A percentile compares a stretch with the other conserved stretches of the same genome.
These are phyloP conservation scores for Termitomyces sp. DNA, from an alignment of 768 basidiomycete species.

Conservation along the genomic window DNA sequence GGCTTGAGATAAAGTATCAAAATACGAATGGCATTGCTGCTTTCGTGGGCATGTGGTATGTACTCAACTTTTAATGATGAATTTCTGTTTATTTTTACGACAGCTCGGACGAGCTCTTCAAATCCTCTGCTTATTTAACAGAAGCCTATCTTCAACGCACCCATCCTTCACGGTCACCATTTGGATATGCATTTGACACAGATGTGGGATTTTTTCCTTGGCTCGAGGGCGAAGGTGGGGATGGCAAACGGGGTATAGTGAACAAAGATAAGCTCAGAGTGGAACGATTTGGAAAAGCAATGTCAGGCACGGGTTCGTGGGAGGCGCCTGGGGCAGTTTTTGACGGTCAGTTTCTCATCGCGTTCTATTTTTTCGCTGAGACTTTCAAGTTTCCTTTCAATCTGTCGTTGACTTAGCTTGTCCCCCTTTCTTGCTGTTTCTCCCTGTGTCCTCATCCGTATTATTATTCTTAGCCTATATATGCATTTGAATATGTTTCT, in stretches of 20 bases:
- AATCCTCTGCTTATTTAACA: constrained; percentile 69
- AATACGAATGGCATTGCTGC: constrained; percentile 63
- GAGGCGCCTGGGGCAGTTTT: constrained; percentile 57
- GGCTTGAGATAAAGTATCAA: constrained; percentile 60
- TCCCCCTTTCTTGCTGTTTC: not conserved
- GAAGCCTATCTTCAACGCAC: constrained; percentile 49
- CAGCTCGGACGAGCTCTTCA: constrained; percentile 74
- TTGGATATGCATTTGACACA: constrained; percentile 61
- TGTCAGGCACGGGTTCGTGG: constrained; percentile 70
- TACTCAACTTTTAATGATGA: not conserved
- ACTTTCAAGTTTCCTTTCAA: not conserved
- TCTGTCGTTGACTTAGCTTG: not conserved
- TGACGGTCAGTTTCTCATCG: constrained; percentile 32
- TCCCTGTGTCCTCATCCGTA: not conserved
- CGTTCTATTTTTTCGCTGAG: not conserved
- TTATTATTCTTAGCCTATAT: not conserved
- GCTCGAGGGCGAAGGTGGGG: constrained; percentile 46
- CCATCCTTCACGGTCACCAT: constrained; percentile 54
- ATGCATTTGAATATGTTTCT: not conserved
- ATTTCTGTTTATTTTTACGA: not conserved
- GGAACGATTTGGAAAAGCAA: constrained; percentile 68
- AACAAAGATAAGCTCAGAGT: constrained; percentile 48
- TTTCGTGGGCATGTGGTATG: constrained; percentile 64
- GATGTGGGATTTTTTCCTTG: constrained; percentile 60
- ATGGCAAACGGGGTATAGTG: not conserved